Evolutionary conservation across 2,329 filamentous ascomycete genomes (phyloP).

Genomic region (Fusarium udum): DNA sequence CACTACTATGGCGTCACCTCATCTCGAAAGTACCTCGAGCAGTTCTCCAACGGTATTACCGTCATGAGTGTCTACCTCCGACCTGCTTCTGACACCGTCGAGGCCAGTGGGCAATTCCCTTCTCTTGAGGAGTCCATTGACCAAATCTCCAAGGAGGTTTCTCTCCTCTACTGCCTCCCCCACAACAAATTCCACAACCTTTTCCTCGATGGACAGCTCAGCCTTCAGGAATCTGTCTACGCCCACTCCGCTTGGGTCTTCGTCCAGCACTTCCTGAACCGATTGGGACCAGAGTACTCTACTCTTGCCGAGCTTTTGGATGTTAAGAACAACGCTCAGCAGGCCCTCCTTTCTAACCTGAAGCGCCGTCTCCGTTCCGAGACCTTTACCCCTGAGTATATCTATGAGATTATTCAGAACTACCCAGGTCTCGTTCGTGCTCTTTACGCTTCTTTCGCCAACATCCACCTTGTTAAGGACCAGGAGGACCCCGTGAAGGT

Average conservation of each 20-base stretch:
- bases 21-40: constrained; percentile 96
- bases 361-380: constrained; percentile 95
- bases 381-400: constrained; percentile 98
- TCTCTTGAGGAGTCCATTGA: constrained; percentile 88
- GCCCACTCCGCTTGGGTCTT: constrained; percentile 98
- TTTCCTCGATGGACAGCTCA: constrained; percentile 86
- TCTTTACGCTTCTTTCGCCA: constrained; percentile 91
- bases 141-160: constrained; percentile 99
- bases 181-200: constrained; percentile 95
- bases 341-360: constrained; percentile 88
- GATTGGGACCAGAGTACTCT: constrained; percentile 89
- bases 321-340: constrained; percentile 81
- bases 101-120: constrained; percentile 64
- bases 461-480: constrained; percentile 74
- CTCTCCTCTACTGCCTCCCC: constrained; percentile 94
- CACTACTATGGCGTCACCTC: constrained; percentile 98
- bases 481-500: constrained; percentile 60
- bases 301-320: constrained; percentile 86
- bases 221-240: constrained; percentile 96
- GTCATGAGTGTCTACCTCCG: constrained; percentile 96
- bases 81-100: constrained; percentile 66
- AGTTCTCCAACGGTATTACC: constrained; percentile 98
- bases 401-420: constrained; percentile 92
- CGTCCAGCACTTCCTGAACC: constrained; percentile 97
- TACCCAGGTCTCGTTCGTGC: constrained; percentile 88